Conservation (phyloP, 257 asterid species). For the Scutellaria minor region DNA sequence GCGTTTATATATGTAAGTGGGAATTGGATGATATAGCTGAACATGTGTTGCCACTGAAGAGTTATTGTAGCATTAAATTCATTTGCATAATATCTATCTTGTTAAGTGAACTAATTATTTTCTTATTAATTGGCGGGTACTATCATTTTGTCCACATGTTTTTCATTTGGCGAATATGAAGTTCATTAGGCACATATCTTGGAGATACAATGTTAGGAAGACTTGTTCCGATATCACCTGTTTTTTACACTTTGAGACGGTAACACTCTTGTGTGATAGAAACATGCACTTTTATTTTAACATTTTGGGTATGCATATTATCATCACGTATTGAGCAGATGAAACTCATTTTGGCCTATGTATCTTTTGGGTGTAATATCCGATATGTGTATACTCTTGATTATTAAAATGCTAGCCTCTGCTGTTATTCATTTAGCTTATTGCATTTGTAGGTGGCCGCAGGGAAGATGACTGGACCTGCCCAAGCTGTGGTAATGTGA, state of each 20-base stretch:
- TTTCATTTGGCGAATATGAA: not conserved
- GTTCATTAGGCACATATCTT: not conserved
- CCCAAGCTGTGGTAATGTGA: slow-evolving; percentile 87
- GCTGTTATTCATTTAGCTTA: slow-evolving; percentile 18
- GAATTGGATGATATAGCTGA: not conserved
- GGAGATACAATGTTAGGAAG: not conserved
- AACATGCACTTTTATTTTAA: not conserved
- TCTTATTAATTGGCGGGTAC: not conserved
- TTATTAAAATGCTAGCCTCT: not conserved
- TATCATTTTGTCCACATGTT: not conserved
- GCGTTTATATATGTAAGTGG: not conserved
- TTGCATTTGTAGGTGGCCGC: slow-evolving; percentile 67
- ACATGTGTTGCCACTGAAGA: slow-evolving; percentile 12
- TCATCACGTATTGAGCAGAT: not conserved
- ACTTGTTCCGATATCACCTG: not conserved
- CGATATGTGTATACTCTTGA: not conserved
- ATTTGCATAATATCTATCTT: not conserved
- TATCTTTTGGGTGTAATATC: not conserved
- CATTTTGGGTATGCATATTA: not conserved
- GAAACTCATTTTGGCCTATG: not conserved
- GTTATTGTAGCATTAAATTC: not conserved
- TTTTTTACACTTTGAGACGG: not conserved
- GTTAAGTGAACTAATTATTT: not conserved
- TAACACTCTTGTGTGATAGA: not conserved
- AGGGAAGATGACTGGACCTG: slow-evolving; percentile 99